phyloP scores from a whole-genome alignment of 202 grass and related monocot species.

The Cymbopogon flexuosus region DNA sequence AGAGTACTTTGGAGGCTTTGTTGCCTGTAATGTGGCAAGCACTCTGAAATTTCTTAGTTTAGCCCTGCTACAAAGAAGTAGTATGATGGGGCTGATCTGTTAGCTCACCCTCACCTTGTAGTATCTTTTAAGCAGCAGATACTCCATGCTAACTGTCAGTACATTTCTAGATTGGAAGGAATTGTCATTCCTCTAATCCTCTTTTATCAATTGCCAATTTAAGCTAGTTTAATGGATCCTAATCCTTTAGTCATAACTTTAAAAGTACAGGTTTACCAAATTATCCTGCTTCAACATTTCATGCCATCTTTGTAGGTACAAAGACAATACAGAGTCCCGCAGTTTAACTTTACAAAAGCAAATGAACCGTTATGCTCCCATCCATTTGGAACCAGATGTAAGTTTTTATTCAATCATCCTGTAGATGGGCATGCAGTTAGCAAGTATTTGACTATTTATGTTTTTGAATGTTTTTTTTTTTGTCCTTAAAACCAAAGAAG shows the following conservation, averaged over 20 bases:
- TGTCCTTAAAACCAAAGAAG: neutral
- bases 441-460: neutral
- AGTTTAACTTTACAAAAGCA: constrained; percentile 78
- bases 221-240: constrained; percentile 19
- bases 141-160: neutral
- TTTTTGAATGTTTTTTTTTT: constrained; percentile 20
- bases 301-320: constrained; percentile 60
- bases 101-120: neutral
- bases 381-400: constrained; percentile 77
- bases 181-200: neutral
- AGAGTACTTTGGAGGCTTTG: neutral
- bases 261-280: neutral
- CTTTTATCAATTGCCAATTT: constrained; percentile 6
- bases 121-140: constrained; percentile 7
- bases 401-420: constrained; percentile 14
- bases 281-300: constrained; percentile 27
- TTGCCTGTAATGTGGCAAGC: neutral
- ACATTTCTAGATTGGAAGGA: neutral
- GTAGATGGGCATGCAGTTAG: constrained; percentile 27
- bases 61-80: neutral
- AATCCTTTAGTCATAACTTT: neutral
- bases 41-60: neutral
- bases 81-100: neutral
- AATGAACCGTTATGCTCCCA: constrained; percentile 67
- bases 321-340: constrained; percentile 55